phyloP scores from a whole-genome alignment of 805 yeast genomes.

The Ogataea pignaliae region DNA sequence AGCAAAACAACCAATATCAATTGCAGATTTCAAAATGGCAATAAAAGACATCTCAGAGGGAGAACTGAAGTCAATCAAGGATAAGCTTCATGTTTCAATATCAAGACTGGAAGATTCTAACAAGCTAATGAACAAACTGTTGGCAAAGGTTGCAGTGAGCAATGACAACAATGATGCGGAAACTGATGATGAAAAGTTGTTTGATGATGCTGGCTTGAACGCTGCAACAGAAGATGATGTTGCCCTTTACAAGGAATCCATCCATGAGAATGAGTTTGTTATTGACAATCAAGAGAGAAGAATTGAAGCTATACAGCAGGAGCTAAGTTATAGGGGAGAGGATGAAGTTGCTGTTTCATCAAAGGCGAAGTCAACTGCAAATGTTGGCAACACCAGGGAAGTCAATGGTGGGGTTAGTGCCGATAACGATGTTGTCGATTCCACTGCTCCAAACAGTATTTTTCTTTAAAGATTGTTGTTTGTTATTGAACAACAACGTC shows the following conservation, averaged over 20 bases:
- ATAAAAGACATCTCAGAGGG: constrained; percentile 38
- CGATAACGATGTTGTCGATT: constrained; percentile 34
- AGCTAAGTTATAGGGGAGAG: constrained; percentile 41
- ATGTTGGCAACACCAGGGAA: not conserved
- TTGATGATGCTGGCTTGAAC: constrained; percentile 23
- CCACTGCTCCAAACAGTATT: constrained; percentile 33
- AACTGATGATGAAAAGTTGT: constrained; percentile 34
- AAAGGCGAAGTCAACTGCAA: not conserved
- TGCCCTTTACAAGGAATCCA: constrained; percentile 49
- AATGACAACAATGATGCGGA: constrained; percentile 10
- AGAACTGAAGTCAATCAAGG: constrained; percentile 31
- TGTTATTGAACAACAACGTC: too few relatives aligned
- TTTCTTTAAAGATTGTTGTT: constrained; percentile 19
- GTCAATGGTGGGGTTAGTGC: constrained; percentile 17
- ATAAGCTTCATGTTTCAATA: constrained; percentile 38
- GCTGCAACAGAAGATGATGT: constrained; percentile 36
- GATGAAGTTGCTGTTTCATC: not conserved
- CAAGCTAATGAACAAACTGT: constrained; percentile 38
- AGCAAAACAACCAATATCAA: constrained; percentile 21
- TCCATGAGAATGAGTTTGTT: constrained; percentile 53
- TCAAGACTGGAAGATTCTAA: constrained; percentile 50
- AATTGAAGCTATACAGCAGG: constrained; percentile 41
- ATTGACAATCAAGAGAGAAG: constrained; percentile 46
- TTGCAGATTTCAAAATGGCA: constrained; percentile 27
- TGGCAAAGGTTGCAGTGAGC: constrained; percentile 27